A percentile compares a stretch with the other conserved stretches of the same genome.
Conservation (phyloP, 2,329 filamentous ascomycete species). For the Myotisia sp. region DNA sequence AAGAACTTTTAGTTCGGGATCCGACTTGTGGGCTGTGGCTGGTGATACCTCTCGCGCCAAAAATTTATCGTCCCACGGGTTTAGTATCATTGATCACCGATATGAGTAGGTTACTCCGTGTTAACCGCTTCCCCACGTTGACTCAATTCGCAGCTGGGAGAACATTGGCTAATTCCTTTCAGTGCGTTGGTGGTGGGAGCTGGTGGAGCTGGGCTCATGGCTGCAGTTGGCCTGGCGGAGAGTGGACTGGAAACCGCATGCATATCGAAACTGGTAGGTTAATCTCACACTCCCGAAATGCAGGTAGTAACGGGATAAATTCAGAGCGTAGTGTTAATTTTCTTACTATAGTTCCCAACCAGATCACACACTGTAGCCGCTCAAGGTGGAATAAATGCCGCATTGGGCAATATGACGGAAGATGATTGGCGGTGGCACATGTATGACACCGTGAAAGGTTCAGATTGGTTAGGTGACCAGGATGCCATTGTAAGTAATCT, state of each 20-base stretch:
- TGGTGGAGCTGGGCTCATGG: conserved; percentile 13
- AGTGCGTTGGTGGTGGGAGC: conserved; percentile 14
- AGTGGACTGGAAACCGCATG: conserved; percentile 14
- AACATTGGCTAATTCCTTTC: too few species aligned
- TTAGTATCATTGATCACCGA: conserved; percentile 13
- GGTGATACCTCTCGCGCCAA: too few species aligned
- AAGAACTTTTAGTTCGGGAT: too few species aligned
- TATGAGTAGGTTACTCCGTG: conserved; percentile 12
- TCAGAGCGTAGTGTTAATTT: background rate
- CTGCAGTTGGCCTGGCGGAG: conserved; percentile 13
- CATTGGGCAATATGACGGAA: conserved; percentile 62
- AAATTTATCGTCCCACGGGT: background rate
- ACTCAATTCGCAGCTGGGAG: background rate
- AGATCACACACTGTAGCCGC: conserved; percentile 22
- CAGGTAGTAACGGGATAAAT: background rate
- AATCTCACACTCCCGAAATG: background rate
- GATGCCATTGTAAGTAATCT: conserved; percentile 54
- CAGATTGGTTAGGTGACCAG: conserved; percentile 93
- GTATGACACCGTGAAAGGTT: conserved; percentile 98
- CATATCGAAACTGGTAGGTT: conserved; percentile 13
- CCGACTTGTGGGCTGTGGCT: too few species aligned
- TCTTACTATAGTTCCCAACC: conserved; percentile 12
- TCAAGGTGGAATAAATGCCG: conserved; percentile 41
- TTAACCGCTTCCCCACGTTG: background rate
- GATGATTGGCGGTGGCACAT: conserved; percentile 99